Evolutionary conservation across 176 grass and related monocot species (phyloP), one percentile per base, ranked within the genome.

Genomic region (Areca catechu): DNA sequence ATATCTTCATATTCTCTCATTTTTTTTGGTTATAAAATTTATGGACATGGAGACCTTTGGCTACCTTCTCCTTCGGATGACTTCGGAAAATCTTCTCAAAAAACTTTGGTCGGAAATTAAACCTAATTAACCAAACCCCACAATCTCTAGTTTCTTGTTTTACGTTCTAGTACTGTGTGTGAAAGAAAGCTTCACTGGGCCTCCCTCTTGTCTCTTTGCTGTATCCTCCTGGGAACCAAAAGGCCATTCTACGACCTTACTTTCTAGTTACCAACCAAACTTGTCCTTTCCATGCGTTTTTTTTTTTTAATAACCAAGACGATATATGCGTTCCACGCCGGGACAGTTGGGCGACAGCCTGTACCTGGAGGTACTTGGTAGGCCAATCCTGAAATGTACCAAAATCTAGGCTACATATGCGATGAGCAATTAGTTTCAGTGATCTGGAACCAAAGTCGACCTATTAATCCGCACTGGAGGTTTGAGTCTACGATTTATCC

Each of bases 21-120:
- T 14, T 14, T 43, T 12, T 14, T 14, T 10, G 3, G 9, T 43
- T 43, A 43, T 12, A 12, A 12, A 43, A 43, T 43, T 43, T 43
- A 22, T 63, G 18, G 53, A 15, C 28, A 15, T 12, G 48, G 3
- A 60, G 58, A 73, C 24, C 64, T 48, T 12, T 30, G 24, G 22
- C 28, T 49, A 59, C 15, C 28, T 49, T 55, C 15, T 53, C 24
- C 24, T 53, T 77, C 64, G 59, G 22, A 70, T 20, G 73, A 68
- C 73, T 73, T 69, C 60, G 68, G 59, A 58, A 73, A 72, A 72
- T 6, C 27, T 29, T 29, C 27, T 7, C 27, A 29, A 29, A 5
- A 29, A 5, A 29, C 27, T 29, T 29, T 29, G 27, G 5, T 64
- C 68, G 59, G 54, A 73, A 64, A 67, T 24, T 61, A 76, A 72